phyloP scores from a whole-genome alignment of 2,329 filamentous ascomycete species.

The Alternaria ethzedia region DNA sequence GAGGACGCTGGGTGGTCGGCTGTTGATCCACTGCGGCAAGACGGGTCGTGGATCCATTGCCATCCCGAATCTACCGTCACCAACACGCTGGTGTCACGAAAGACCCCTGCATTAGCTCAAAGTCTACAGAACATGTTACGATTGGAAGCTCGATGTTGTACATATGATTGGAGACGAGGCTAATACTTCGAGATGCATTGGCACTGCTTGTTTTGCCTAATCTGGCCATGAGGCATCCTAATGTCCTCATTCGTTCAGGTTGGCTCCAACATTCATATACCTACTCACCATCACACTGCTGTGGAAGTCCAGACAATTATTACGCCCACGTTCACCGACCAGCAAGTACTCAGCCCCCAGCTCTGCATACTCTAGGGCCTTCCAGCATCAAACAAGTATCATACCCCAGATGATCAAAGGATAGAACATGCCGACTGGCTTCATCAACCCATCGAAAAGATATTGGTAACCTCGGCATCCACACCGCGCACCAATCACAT shows the following conservation, averaged over 20 bases:
- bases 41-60: constrained; percentile 1
- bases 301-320: background rate
- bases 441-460: background rate
- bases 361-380: background rate
- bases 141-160: background rate
- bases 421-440: background rate
- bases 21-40: constrained; percentile 10
- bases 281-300: background rate
- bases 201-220: background rate
- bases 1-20: background rate
- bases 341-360: background rate
- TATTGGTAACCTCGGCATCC: background rate
- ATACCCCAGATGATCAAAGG: background rate
- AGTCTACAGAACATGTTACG: background rate
- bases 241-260: background rate
- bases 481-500: background rate
- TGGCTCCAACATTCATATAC: background rate
- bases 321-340: background rate
- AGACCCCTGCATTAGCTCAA: constrained; percentile 5
- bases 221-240: background rate
- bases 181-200: background rate
- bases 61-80: constrained; percentile 4
- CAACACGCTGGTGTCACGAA: background rate
- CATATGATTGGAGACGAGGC: background rate
- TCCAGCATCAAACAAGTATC: background rate